A percentile compares a stretch with the other conserved stretches of the same genome.
Conservation (phyloP, 345 rosid species). For the Passiflora organensis region DNA sequence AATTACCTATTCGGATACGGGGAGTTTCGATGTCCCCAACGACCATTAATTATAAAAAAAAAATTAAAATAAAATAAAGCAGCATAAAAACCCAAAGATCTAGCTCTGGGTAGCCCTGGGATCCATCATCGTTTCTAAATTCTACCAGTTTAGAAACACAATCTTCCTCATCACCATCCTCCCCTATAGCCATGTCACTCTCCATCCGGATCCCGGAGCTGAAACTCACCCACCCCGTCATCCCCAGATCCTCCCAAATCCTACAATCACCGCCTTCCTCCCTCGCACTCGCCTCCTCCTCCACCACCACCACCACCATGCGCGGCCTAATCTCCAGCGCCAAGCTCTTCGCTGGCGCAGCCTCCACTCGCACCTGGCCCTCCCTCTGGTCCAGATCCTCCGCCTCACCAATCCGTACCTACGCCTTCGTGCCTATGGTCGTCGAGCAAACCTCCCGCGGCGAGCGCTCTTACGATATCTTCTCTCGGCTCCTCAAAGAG, state of each 20-base stretch:
- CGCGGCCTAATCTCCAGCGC: conserved; percentile 18
- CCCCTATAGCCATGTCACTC: too few species aligned
- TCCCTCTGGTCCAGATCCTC: background rate
- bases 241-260: background rate
- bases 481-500: conserved; percentile 91
- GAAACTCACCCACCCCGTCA: too few species aligned
- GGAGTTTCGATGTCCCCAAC: too few species aligned
- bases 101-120: too few species aligned
- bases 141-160: too few species aligned
- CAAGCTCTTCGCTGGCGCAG: conserved; percentile 15
- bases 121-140: too few species aligned
- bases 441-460: conserved; percentile 96
- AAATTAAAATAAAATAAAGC: too few species aligned
- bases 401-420: conserved; percentile 31
- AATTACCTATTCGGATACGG: too few species aligned
- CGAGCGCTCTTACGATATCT: conserved; percentile 94
- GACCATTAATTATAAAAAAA: too few species aligned
- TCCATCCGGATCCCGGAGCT: too few species aligned
- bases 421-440: conserved; percentile 87
- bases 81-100: too few species aligned
- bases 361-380: background rate
- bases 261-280: background rate
- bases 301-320: conserved; percentile 11
- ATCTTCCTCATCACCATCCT: too few species aligned
- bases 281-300: background rate